These are phyloP conservation scores for Neocucurbitaria cava DNA, from an alignment of 2,329 filamentous ascomycete species.

Conservation along the genomic window DNA sequence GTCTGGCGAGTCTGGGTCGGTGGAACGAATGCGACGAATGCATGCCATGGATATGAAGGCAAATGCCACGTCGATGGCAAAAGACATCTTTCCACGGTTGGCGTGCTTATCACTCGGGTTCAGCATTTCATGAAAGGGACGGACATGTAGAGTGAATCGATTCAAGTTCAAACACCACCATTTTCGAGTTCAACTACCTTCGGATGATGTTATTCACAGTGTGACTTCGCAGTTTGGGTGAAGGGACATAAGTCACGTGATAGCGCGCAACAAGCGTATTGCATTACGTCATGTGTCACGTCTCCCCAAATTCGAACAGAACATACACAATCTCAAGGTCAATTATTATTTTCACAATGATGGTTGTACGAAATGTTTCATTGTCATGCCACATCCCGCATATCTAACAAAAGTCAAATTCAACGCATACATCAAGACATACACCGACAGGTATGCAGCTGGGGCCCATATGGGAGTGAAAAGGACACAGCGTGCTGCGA, in stretches of 20 bases:
- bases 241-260: conserved; percentile 6
- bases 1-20: conserved; percentile 42
- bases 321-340: background rate
- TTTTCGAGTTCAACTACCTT: conserved; percentile 3
- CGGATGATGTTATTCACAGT: background rate
- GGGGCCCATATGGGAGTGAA: no score
- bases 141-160: conserved; percentile 47
- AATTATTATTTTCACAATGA: background rate
- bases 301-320: conserved; percentile 1
- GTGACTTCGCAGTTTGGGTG: no score
- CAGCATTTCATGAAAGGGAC: conserved; percentile 32
- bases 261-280: conserved; percentile 26
- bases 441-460: no score
- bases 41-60: conserved; percentile 31
- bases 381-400: background rate
- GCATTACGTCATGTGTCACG: conserved; percentile 27
- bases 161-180: conserved; percentile 32
- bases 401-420: no score
- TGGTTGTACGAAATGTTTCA: background rate
- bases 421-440: no score
- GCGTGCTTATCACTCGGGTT: conserved; percentile 36
- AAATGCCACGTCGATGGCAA: conserved; percentile 35
- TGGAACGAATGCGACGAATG: conserved; percentile 42
- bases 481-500: background rate
- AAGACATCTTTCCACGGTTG: conserved; percentile 24